Evolutionary conservation across 495 filamentous ascomycete genomes (phyloP), one percentile per base, ranked within the genome.

Genomic region (Tuber melanosporum): DNA sequence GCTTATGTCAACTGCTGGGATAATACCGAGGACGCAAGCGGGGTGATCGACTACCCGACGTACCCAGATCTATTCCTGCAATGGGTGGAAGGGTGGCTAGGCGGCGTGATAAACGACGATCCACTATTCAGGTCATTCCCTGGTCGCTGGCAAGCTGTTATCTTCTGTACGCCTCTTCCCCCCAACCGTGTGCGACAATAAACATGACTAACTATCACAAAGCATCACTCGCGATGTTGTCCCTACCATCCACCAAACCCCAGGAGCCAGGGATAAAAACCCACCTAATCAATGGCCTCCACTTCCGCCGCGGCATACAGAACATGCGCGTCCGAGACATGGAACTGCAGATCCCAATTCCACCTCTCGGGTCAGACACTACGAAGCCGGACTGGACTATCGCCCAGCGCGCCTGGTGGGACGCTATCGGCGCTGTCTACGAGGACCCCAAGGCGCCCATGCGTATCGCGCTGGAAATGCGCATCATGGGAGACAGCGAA

Each of bases 271-370:
- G 83, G 2, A 84, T 85, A 78, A 87, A 86, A 74, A 86, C 85
- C 3, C 80, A 84, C 12, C 83, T 89, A 0, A 85, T 86, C 10
- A 85, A 89, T 76, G 88, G 85, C 12, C 77, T 89, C 70, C 88
- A 89, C 74, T 89, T 88, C 83, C 85, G 86, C 2, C 86, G 88
- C 15, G 88, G 86, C 12, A 83, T 88, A 22, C 88, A 89, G 76
- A 89, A 88, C 75, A 86, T 87, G 83, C 82, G 87, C 3, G 87
- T 88, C n/a, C 84, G 86, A 8, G 87, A 88, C 70, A 82, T 86
- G 43, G 87, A 89, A 75, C 80, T 87, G 41, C 84, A 87, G 76
- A 88, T 89, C 43, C 87, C 87, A 0, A 81, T 88, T 19, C 85
- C 86, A 42, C 74, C 84, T 10, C 70, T 82, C 26, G 72, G 66